Base-by-base conservation (phyloP, 805 yeast species). In the Jamesozyma piceae region DNA sequence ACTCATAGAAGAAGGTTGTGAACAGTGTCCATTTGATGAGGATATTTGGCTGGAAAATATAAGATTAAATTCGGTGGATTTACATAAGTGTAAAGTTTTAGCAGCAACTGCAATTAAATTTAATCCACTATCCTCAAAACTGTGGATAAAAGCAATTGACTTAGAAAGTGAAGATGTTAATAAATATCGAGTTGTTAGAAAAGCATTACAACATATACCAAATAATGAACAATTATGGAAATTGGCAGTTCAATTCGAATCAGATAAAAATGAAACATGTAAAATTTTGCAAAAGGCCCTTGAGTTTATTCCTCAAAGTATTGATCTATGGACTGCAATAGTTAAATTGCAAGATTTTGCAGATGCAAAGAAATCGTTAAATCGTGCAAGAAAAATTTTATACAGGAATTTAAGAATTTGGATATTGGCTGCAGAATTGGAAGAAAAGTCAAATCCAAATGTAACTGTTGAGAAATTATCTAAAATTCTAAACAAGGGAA, bases 11-110 rank as follows among this genome's bases (percentile, higher is more conserved):
- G 77, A 84, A 55, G 98, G 95, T 2, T 83, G 95, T 53, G 67
- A 65, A 4, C 66, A 66, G 35, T 77, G 89, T 49, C 85, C 88
- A 0, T 66, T 64, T 32, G 75, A 69, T 49, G 94, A 80, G 45
- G 82, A 76, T 11, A 67, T 88, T 0, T 90, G 98, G 98, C 59
- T 89, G 6, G 95, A 85, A 48, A 80, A 74, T 54, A 66, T 90
- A 5, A 69, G 85, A 37, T 63, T 89, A 11, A 78, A 86, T 54
- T 29, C 42, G 9, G 44, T 60, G 9, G 72, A 75, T 37, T 21
- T 59, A 2, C 63, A 62, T 34, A 56, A 71, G 14, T 73, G 84
- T 39, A 79, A 75, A 53, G 62, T 68, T 1, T 68, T 88, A 11
- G 78, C 80, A 2, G 73, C 82, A 0, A 78, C 80, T 37, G 95